phyloP scores from a whole-genome alignment of 148 eudicot species.

The Camellia japonica region DNA sequence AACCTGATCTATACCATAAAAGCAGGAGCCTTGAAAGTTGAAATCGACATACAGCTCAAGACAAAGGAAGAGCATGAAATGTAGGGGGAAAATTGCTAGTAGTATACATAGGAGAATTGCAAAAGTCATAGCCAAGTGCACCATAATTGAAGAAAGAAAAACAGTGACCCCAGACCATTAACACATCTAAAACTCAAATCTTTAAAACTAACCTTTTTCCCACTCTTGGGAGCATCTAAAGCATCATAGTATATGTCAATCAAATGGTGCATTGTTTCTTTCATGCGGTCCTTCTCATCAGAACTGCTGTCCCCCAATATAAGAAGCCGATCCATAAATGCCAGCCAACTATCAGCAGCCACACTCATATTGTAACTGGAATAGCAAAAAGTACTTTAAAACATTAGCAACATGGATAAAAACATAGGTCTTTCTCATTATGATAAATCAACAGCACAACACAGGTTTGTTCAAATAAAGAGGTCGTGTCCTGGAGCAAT shows the following conservation, averaged over 20 bases:
- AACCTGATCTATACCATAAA: neutral
- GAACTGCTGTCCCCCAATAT: constrained; percentile 32
- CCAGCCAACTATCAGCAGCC: constrained; percentile 74
- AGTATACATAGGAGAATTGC: neutral
- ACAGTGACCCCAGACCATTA: neutral
- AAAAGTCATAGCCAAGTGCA: neutral
- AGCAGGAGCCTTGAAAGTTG: neutral
- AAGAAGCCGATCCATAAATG: constrained; percentile 66
- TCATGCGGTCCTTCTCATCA: constrained; percentile 33
- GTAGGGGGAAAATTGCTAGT: neutral
- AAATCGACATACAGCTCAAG: neutral
- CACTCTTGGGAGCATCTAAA: constrained; percentile 86
- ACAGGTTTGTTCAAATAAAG: neutral
- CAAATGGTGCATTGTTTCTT: constrained; percentile 34
- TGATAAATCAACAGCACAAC: neutral
- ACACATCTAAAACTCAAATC: neutral
- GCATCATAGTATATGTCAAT: constrained; percentile 79
- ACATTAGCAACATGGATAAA: neutral
- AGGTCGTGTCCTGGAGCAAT: too few relatives aligned
- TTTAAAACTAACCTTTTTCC: constrained; percentile 49
- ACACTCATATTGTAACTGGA: constrained; percentile 48
- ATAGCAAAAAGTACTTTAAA: constrained; percentile 11
- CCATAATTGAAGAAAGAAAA: neutral
- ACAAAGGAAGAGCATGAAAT: neutral
- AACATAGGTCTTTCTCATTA: neutral